These are phyloP conservation scores for Hericium rajendrae DNA, from an alignment of 768 basidiomycete species.

Conservation along the genomic window DNA sequence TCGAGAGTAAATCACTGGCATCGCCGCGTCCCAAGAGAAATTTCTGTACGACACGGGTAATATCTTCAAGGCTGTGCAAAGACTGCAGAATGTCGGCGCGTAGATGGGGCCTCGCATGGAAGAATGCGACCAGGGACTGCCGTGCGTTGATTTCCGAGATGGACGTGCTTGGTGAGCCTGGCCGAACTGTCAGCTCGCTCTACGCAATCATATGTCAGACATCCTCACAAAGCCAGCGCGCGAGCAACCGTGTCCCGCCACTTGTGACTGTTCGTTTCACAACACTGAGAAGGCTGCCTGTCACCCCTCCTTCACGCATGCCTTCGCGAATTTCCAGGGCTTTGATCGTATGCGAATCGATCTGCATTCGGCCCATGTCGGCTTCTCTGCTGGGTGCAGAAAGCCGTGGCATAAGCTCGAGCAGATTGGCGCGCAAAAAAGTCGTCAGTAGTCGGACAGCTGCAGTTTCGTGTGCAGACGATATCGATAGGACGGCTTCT, in stretches of 20 bases:
- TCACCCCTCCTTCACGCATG: slow-evolving; percentile 58
- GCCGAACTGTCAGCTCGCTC: slow-evolving; percentile 1
- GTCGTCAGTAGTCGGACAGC: slow-evolving; percentile 56
- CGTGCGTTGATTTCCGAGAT: slow-evolving; percentile 59
- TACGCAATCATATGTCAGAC: background rate
- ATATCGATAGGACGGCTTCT: too few species aligned
- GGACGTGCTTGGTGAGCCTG: slow-evolving; percentile 80
- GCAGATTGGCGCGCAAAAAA: slow-evolving; percentile 56
- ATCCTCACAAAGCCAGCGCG: slow-evolving; percentile 67
- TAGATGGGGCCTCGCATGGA: slow-evolving; percentile 50
- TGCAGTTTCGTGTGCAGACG: slow-evolving; percentile 32
- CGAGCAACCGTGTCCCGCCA: slow-evolving; percentile 66
- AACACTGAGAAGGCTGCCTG: slow-evolving; percentile 65
- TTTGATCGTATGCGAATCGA: slow-evolving; percentile 82
- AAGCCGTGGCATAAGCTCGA: slow-evolving; percentile 71
- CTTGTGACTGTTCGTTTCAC: slow-evolving; percentile 71
- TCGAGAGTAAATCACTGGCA: slow-evolving; percentile 50
- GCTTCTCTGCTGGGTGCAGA: slow-evolving; percentile 49
- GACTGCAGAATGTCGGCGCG: slow-evolving; percentile 50
- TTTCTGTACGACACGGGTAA: slow-evolving; percentile 66
- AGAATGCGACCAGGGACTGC: slow-evolving; percentile 70
- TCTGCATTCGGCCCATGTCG: slow-evolving; percentile 61
- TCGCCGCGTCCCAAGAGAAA: slow-evolving; percentile 64
- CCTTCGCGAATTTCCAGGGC: slow-evolving; percentile 80
- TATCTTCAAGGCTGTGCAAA: slow-evolving; percentile 56